Percentiles rank a stretch among this genome's conserved stretches.
Evolutionary conservation across 495 filamentous ascomycete genomes (phyloP).

Genomic region (Lasiosphaeriaceae sp.): DNA sequence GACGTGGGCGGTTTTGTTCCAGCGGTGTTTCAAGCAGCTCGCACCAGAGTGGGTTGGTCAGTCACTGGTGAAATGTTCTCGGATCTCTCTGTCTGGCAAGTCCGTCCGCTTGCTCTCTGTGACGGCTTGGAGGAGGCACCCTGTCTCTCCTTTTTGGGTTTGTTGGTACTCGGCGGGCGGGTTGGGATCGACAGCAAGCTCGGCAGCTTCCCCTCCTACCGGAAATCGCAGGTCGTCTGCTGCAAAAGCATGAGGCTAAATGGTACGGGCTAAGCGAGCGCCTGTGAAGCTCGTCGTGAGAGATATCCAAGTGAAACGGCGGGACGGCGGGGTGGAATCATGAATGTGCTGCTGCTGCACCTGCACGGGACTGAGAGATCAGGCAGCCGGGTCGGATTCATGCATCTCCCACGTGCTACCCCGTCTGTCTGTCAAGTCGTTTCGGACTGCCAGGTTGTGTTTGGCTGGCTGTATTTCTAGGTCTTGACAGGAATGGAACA

Average conservation of each 20-base stretch:
- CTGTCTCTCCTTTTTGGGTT: too few relatives aligned
- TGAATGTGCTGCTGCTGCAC: too few relatives aligned
- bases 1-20: slow-evolving; percentile 4
- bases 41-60: neutral
- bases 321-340: too few relatives aligned
- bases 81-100: too few relatives aligned
- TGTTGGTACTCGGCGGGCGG: neutral
- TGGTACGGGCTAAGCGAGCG: neutral
- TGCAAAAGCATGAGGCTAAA: neutral
- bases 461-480: too few relatives aligned
- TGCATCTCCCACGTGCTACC: neutral
- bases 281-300: neutral
- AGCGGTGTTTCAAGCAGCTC: slow-evolving; percentile 7
- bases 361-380: neutral
- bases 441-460: too few relatives aligned
- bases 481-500: too few relatives aligned
- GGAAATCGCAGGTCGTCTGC: neutral
- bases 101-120: too few relatives aligned
- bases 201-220: neutral
- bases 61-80: too few relatives aligned
- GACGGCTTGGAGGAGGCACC: too few relatives aligned
- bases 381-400: neutral
- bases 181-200: neutral
- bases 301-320: neutral
- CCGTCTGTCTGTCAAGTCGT: too few relatives aligned